Base-by-base conservation (phyloP, 2,329 filamentous ascomycete species). In the Macrophomina pseudophaseolina region DNA sequence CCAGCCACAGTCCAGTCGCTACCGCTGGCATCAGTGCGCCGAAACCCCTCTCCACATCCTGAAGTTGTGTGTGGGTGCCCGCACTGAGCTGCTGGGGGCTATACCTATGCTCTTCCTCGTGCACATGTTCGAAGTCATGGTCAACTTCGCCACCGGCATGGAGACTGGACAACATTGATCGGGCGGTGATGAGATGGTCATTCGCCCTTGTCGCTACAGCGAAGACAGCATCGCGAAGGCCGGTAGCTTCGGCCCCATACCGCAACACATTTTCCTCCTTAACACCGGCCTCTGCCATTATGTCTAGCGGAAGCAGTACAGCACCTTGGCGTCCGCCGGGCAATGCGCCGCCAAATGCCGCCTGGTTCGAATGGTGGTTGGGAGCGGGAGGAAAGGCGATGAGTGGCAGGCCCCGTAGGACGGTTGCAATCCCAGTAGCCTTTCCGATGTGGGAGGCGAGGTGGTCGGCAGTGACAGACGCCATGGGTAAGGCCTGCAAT, bases 361-460 rank as follows among this genome's bases (percentile, higher is more conserved):
- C 74, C 51, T 67, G 59, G 48, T 74, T 74, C 44, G 73, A 74
- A 1, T 74, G 75, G 46, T 86, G 81, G 38, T 85, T 85, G 23
- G 86, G 82, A 3, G 87, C 84, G 0, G 87, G 84, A 0, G 91
- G 90, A 52, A 94, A 92, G 0, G 94, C 94, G n/a, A 98, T 85
- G 2, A 98, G 79, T 0, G 95, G 94, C 11, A 98, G 84, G 0
- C 95, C 94, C 48, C 94, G 86, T n/a, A 99, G 82, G 0, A 97
- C 87, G 1, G 94, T 91, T 2, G 89, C 86, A 65, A 99, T 97
- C 8, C 95, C 95, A 58, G 89, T 91, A 0, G 95, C 94, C 75
- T 99, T 99, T 63, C 95, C 95, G 67, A 98, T 91, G 77, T 99
- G 95, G 65, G 92, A 96, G 8, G 94, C 94, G 18, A 99, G 84